Evolutionary conservation across 208 protist genomes (phyloP), one percentile per base, ranked within the genome.

Genomic region (Leishmania lainsoni): DNA sequence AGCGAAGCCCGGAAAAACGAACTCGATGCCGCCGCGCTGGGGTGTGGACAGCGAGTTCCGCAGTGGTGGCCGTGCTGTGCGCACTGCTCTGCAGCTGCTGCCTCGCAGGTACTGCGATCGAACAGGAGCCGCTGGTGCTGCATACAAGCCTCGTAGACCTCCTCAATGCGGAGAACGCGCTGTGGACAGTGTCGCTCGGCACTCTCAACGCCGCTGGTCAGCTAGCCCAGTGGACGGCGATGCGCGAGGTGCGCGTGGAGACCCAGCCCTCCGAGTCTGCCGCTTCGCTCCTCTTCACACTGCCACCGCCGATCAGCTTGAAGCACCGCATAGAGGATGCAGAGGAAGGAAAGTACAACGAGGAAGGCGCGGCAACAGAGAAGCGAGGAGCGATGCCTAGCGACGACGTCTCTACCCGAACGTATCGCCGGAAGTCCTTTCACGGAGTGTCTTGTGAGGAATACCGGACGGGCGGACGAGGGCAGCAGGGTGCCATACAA

Each of bases 381-480:
- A 51, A 52, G 69, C 35, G 16, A 73, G 52, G 69, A 10, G 69
- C 69, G 45, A 12, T 20, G 42, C 26, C 26, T 16, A n/a, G 26
- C 32, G 78, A 58, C 66, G 65, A 51, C 42, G 78, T 56, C 29
- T 42, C 78, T 32, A 20, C 45, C 22, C 71, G 42, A 39, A 65
- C 81, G 51, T 71, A 78, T 42, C 76, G 39, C 14, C 81, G 59
- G 8, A 35, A 39, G 49, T 49, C 83, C 75, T 77, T 86, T 22
- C 78, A 80, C 58, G 79, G 75, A 20, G n/a, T 89, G 2, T 76
- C 81, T 12, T 89, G 86, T 45, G 86, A 89, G 66, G 82, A 89
- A 78, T 83, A 89, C 76, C n/a, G 63, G 8, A 39, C 58, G 35
- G 69, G 58, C 8, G 69, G 78, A 58, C 58, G 77, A 39, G 68